These are phyloP conservation scores for Erodium texanum DNA, from an alignment of 441 rosid species.

Conservation along the genomic window DNA sequence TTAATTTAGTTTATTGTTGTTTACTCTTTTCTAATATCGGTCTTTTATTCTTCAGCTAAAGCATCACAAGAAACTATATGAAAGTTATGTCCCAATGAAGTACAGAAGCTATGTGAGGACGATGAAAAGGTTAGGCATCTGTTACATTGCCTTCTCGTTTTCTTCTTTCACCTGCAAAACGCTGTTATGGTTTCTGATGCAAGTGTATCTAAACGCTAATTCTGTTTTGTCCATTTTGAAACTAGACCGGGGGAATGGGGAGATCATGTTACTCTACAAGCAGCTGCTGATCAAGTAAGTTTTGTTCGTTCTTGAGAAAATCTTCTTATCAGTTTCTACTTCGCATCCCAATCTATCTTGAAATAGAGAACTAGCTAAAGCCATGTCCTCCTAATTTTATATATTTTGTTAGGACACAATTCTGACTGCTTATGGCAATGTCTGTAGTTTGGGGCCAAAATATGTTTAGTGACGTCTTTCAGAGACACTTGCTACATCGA, in stretches of 20 bases:
- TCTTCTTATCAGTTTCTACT: too few species aligned
- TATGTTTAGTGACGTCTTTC: slow-evolving; percentile 79
- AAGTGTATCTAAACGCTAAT: slow-evolving; percentile 13
- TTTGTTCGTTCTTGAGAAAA: background rate
- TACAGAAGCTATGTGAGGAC: slow-evolving; percentile 67
- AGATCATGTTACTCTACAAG: slow-evolving; percentile 86
- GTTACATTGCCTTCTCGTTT: slow-evolving; percentile 11
- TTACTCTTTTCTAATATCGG: background rate
- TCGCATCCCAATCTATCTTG: too few species aligned
- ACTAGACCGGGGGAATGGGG: slow-evolving; percentile 87
- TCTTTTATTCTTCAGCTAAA: slow-evolving; percentile 47
- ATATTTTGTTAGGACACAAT: slow-evolving; percentile 11
- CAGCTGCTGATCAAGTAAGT: slow-evolving; percentile 85
- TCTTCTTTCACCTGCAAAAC: slow-evolving; percentile 21
- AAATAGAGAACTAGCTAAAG: too few species aligned
- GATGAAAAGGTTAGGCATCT: slow-evolving; percentile 74
- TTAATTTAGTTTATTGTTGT: background rate
- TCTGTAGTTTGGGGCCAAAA: slow-evolving; percentile 73
- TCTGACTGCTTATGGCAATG: slow-evolving; percentile 24
- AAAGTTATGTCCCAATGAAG: slow-evolving; percentile 80
- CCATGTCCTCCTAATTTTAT: background rate
- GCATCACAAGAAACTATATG: slow-evolving; percentile 56
- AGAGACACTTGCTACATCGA: slow-evolving; percentile 75
- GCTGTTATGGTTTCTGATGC: slow-evolving; percentile 8
- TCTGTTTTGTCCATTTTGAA: slow-evolving; percentile 19